Percentiles rank a stretch among this genome's conserved stretches.
Conservation (phyloP, 345 rosid genomes). For the Citrus sp. region DNA sequence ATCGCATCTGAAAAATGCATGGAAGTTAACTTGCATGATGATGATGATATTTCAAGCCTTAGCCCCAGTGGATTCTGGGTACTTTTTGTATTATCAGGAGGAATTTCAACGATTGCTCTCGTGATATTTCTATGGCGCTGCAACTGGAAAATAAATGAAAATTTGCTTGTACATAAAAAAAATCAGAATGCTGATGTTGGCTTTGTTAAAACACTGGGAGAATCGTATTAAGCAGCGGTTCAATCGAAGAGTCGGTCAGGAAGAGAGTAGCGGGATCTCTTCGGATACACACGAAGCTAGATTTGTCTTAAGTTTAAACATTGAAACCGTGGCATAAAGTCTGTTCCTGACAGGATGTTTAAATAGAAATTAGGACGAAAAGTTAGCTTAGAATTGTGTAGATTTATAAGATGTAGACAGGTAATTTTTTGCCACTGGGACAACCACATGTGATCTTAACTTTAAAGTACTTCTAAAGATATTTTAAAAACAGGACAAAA, state of each 20-base stretch:
- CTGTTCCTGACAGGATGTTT: too few relatives aligned
- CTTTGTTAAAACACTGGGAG: not conserved
- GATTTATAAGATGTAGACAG: too few relatives aligned
- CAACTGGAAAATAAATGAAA: not conserved
- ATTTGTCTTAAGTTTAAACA: not conserved
- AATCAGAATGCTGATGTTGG: not conserved
- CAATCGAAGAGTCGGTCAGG: not conserved
- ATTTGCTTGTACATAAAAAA: not conserved
- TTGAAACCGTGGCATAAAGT: not conserved
- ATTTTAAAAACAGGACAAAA: too few relatives aligned
- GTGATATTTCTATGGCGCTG: not conserved
- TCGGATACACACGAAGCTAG: not conserved
- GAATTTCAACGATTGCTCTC: slow-evolving; percentile 24
- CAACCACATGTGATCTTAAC: too few relatives aligned
- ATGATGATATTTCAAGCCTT: slow-evolving; percentile 17
- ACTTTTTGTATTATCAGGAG: slow-evolving; percentile 16
- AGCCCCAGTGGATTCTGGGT: slow-evolving; percentile 13
- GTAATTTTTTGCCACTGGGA: too few relatives aligned
- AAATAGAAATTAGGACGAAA: too few relatives aligned
- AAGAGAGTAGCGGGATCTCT: not conserved
- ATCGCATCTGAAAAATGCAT: slow-evolving; percentile 9
- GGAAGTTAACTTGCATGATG: slow-evolving; percentile 1
- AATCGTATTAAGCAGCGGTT: not conserved
- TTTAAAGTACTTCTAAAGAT: too few relatives aligned
- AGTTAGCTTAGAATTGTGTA: too few relatives aligned